phyloP scores from a whole-genome alignment of 768 basidiomycete genomes.

The Pisolithus tinctorius region DNA sequence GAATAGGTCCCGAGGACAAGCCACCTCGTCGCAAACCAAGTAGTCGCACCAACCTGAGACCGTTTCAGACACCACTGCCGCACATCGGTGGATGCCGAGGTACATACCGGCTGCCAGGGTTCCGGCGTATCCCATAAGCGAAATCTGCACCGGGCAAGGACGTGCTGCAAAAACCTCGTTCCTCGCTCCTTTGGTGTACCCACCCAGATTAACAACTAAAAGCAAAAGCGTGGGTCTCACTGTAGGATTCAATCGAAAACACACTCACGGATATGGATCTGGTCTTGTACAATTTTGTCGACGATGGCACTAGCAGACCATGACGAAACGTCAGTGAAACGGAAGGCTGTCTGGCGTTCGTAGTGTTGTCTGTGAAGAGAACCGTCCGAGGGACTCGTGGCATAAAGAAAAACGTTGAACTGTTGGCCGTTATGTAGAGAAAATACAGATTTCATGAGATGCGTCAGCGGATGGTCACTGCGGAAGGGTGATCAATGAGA shows the following conservation, averaged over 20 bases:
- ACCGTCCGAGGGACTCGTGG: conserved; percentile 41
- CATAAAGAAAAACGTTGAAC: conserved; percentile 41
- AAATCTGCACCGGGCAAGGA: conserved; percentile 42
- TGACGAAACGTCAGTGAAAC: conserved; percentile 37
- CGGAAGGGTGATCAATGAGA: neutral
- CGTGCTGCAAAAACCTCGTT: conserved; percentile 48
- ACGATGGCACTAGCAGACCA: conserved; percentile 32
- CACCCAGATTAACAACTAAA: conserved; percentile 39
- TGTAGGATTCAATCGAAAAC: neutral
- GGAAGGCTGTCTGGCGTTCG: conserved; percentile 29
- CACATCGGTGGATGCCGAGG: neutral
- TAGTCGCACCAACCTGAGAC: conserved; percentile 42
- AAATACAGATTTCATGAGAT: conserved; percentile 48
- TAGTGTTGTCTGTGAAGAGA: conserved; percentile 38
- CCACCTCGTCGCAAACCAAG: conserved; percentile 37
- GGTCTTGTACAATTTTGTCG: conserved; percentile 33
- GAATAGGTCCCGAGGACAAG: conserved; percentile 36
- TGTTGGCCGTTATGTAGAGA: conserved; percentile 32
- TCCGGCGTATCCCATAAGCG: conserved; percentile 46
- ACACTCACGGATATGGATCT: conserved; percentile 40
- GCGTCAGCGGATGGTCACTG: conserved; percentile 46
- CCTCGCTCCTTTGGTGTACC: conserved; percentile 46
- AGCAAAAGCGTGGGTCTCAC: neutral
- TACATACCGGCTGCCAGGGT: conserved; percentile 33
- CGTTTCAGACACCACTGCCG: neutral